Percentiles rank a stretch among this genome's conserved stretches.
phyloP scores from a whole-genome alignment of 148 eudicot genomes.

The Dysphania ambrosioides region DNA sequence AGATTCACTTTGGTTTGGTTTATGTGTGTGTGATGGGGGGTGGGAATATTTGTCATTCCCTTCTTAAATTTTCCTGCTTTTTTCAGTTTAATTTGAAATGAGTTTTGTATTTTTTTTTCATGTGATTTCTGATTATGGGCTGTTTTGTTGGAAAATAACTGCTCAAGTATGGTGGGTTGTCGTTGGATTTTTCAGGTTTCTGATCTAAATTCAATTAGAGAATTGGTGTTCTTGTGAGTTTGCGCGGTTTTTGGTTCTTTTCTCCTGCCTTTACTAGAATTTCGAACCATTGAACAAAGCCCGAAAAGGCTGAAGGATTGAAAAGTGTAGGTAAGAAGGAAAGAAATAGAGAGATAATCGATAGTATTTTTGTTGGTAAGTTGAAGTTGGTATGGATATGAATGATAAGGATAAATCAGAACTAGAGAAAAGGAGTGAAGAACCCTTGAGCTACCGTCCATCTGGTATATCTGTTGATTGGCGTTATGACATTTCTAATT shows the following conservation, averaged over 20 bases:
- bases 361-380: slow-evolving; percentile 13
- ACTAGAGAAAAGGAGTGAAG: slow-evolving; percentile 52
- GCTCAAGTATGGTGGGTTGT: slow-evolving; percentile 8
- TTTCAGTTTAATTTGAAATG: neutral
- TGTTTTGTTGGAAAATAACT: neutral
- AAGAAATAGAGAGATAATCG: no score
- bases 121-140: neutral
- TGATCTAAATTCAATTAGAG: slow-evolving; percentile 25
- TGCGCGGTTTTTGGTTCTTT: slow-evolving; percentile 3
- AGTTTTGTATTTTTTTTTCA: slow-evolving; percentile 14
- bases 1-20: neutral
- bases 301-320: neutral
- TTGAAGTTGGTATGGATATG: slow-evolving; percentile 36
- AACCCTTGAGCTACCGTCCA: slow-evolving; percentile 41
- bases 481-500: slow-evolving; percentile 44
- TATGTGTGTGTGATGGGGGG: slow-evolving; percentile 23
- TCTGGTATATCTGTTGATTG: slow-evolving; percentile 53
- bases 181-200: slow-evolving; percentile 34
- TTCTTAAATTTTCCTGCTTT: slow-evolving; percentile 22
- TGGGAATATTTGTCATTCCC: slow-evolving; percentile 28
- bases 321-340: slow-evolving; percentile 1
- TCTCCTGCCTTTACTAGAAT: slow-evolving; percentile 6
- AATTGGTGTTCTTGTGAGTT: slow-evolving; percentile 34
- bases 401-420: slow-evolving; percentile 48
- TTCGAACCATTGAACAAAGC: neutral